Evolutionary conservation across 1,139 yeast genomes (phyloP).

Genomic region (Yamadazyma pseudoaaseri): DNA sequence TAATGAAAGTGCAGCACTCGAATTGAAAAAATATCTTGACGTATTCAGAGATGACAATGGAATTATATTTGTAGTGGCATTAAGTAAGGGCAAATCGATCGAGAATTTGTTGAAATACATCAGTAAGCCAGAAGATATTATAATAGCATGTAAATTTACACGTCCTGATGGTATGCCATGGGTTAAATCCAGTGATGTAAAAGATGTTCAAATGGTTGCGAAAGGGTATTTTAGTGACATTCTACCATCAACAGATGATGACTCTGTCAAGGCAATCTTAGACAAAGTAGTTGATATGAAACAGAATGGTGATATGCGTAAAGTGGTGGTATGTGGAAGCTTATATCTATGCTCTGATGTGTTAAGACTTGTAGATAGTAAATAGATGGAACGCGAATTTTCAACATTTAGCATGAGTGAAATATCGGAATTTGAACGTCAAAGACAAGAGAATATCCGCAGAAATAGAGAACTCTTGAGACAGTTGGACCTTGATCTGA

Average conservation of each 20-base stretch:
- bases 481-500: constrained; percentile 36
- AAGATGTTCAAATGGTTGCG: constrained; percentile 34
- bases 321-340: constrained; percentile 72
- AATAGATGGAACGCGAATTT: constrained; percentile 2
- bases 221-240: constrained; percentile 27
- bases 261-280: constrained; percentile 17
- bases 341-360: constrained; percentile 74
- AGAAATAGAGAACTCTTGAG: constrained; percentile 41
- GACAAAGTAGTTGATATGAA: constrained; percentile 16
- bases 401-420: constrained; percentile 17
- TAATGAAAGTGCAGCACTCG: constrained; percentile 78
- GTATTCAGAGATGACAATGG: constrained; percentile 25
- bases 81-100: constrained; percentile 72
- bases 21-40: constrained; percentile 44
- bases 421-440: constrained; percentile 65
- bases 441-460: constrained; percentile 55
- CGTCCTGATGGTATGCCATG: constrained; percentile 91
- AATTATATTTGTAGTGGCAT: constrained; percentile 65
- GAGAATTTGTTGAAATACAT: constrained; percentile 52
- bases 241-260: constrained; percentile 7
- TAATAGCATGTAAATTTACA: constrained; percentile 63
- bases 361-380: constrained; percentile 30
- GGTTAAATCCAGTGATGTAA: constrained; percentile 55
- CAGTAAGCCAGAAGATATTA: constrained; percentile 43
- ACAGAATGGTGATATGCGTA: constrained; percentile 24